Evolutionary conservation across 2,329 filamentous ascomycete genomes (phyloP), one percentile per base, ranked within the genome.

Genomic region (Podosphaera aphanis): DNA sequence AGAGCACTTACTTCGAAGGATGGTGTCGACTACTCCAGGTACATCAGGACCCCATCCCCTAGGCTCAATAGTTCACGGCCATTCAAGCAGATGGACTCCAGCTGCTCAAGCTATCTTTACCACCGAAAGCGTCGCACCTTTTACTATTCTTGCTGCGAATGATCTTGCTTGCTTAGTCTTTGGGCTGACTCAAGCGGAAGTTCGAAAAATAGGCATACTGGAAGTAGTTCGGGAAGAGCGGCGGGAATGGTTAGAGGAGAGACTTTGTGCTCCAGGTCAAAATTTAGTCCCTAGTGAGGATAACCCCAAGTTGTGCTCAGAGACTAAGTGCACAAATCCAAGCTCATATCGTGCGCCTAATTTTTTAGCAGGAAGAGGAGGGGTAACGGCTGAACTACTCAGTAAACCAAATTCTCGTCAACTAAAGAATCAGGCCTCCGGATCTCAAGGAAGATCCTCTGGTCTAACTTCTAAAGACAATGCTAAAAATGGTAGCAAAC

Each of bases 91-190:
- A 60, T 93, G 85, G 77, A 78, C 82, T 13, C 85, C 85, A 6
- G 83, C 84, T 37, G 83, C 88, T 4, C 90, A 98, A 61, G 90
- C 90, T 45, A 94, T 98, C 47, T 98, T 98, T 60, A 92, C 88
- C 6, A 98, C 90, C n/a, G 83, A 93, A 61, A 72, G 82, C 13
- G 77, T 80, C 51, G 73, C 83, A 7, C 90, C 88, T 2, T 98
- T 85, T 82, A 98, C 88, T 1, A 94, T 98, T 49, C 73, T 94
- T 45, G 83, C 90, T 2, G 90, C 90, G 43, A 98, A 98, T 59
- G 90, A 98, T 59, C 68, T 98, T 43, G 90, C 90, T 16, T 98
- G 90, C 62, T 68, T 98, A 38, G 79, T 95, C n/a, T 98, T 95
- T 63, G 90, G 90, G n/a, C 84, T 98, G 8, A 93, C 86, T n/a